Evolutionary conservation across 2,329 filamentous ascomycete species (phyloP), one percentile per base, ranked within the genome.

Genomic region (Setomelanomma holmii): DNA sequence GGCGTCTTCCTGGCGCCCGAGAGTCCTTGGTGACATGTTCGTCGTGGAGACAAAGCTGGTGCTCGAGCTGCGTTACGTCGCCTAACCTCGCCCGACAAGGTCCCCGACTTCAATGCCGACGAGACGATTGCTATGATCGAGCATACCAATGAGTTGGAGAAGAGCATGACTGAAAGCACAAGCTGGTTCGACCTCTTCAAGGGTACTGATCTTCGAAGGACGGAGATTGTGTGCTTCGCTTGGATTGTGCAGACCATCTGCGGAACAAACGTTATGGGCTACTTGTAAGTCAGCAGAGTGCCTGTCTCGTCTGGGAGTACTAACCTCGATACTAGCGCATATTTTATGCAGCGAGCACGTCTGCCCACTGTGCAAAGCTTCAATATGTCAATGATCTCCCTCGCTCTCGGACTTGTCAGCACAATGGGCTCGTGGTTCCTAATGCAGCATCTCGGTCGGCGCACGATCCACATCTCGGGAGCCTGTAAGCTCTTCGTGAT

Each of bases 81-180:
- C 4, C 77, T 90, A 24, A 89, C 87, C 2, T 86, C 82, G 61
- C 55, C 66, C 14, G 62, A 69, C 8, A 67, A 60, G 16, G 61
- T 58, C 22, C 21, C 63, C 21, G 82, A 87, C 6, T 64, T 62
- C 40, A 58, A 67, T 16, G 45, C 63, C 16, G 62, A 67, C 27
- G 56, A 63, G 5, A 93, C 89, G 0, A 81, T 96, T 48, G 86
- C 89, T 62, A 93, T 96, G 90, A 96, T 96, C 89, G 84, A 90
- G 1, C 89, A 93, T 67, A 96, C 91, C 0, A 90, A 89, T 1
- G 86, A 88, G 0, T 79, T 93, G 8, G 91, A 96, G 71, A 82
- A 89, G 67, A 78, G 84, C 72, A 88, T 90, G 14, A 54, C 58
- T 40, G 77, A 79, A 12, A 90, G 90, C 40, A 84, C 88, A 10